Base-by-base conservation (phyloP, 2,329 filamentous ascomycete genomes). In the Sarocladiaceae sp. region DNA sequence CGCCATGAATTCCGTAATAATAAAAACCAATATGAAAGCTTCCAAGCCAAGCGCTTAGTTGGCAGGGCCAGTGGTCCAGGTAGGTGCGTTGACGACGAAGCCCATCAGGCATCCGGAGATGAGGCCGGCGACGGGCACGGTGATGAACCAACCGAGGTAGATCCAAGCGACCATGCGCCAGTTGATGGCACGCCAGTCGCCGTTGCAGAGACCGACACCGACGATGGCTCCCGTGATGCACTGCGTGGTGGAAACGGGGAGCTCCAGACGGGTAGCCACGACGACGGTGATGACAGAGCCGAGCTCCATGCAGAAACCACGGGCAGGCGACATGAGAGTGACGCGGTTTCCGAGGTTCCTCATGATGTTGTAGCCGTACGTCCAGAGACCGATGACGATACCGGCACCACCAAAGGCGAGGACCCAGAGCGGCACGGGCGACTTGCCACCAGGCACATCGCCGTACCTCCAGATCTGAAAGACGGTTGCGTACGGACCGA, bases 291-390 rank as follows among this genome's bases (percentile, higher is more conserved):
- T 70, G 23, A 78, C 77, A 20, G 74, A 72, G 27, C 76, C 78
- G 41, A 82, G 66, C 59, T 81, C 77, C 73, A 78, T 78, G 29
- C 69, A 74, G 61, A 73, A 77, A 39, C 78, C 77, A 53, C 76
- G 72, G 2, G 72, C 68, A 3, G 78, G 78, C 1, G 76, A 80
- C 65, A 80, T 76, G n/a, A 78, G 69, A 10, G 78, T 81, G 48
- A 82, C 69, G 50, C 74, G 71, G 64, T 82, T 82, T 46, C 78
- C 78, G 48, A 81, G 65, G 53, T 76, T 75, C 33, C 71, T 68
- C 77, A 82, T 82, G 59, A 82, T 80, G 57, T 80, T 76, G 59
- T 81, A 82, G 2, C 77, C 78, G 50, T 80, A 70, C 21, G 76
- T 78, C 69, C 74, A 76, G 47, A 80, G 67, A 48, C 78, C 78